Base-by-base conservation (phyloP, 768 basidiomycete genomes). In the Suillus fuscotomentosus region DNA sequence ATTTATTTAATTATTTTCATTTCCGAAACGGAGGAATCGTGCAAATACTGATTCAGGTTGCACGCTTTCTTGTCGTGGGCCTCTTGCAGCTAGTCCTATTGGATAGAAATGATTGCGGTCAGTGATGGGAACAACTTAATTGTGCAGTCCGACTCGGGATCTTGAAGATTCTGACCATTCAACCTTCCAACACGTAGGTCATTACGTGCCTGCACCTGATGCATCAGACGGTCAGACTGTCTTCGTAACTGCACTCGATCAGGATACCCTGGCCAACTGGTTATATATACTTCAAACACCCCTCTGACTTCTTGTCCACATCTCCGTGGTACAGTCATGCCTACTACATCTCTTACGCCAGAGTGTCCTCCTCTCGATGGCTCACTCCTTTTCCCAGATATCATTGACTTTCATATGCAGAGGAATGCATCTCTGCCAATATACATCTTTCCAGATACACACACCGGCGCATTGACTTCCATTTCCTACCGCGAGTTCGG, bases 401-500 rank as follows among this genome's bases (percentile, higher is more conserved):
- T 70, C 22, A 60, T 67, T 5, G 61, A 70, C 50, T 68, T 70
- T 39, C 68, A 70, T 13, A 68, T 72, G 60, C 61, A 69, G 17
- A 68, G 54, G 48, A 76, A 77, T 48, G 56, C 76, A 0, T 42
- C 60, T n/a, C 57, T 68, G 20, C 73, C 75, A 1, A 50, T 67
- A 13, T 75, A 67, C 38, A 61, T 66, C 6, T 72, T 68, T 50
- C 47, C 68, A 0, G 51, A 62, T 22, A 0, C 20, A 7, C 31
- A 55, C 22, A 15, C 38, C 0, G 60, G 31, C 39, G 51, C 57
- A 2, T 43, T 61, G 56, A 73, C 65, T 17, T 68, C 71, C 43
- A 67, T 76, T n/a, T 67, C 70, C 5, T 66, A 69, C 36, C 66
- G 69, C 43, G 76, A 76, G 59, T 76, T 76, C 50, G 69, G 70